Evolutionary conservation across 2,329 filamentous ascomycete species (phyloP), one percentile per base, ranked within the genome.

Genomic region (Didymella lethalis): DNA sequence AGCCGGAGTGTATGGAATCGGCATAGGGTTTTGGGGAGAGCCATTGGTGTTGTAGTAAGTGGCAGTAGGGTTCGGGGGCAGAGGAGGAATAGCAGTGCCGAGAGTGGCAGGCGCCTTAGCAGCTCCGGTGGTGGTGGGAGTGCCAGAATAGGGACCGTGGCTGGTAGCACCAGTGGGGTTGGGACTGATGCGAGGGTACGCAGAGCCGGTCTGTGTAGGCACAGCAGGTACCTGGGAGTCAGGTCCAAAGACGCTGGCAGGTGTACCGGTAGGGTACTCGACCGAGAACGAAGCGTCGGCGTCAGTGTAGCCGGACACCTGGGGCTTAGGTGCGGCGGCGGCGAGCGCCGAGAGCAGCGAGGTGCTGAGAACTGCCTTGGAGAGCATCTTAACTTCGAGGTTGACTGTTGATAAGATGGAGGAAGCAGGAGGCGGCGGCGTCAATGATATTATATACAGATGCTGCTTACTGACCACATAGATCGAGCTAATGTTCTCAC

Each of bases 41-140:
- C 92, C 92, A 65, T 93, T 84, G 7, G 87, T 85, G 10, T 89
- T 89, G 73, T 95, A 95, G 47, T 85, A 85, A 36, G 86, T 89
- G 4, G 88, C 88, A 7, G 84, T 86, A 0, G 84, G 82, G 29
- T 84, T 83, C 0, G 88, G 82, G 11, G 87, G 86, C 0, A 84
- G 73, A 0, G 84, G 79, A 0, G 84, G 77, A 48, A 94, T 84
- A 1, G 84, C 84, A 0, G 85, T 75, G 0, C 85, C 87, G 0
- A 88, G 62, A 0, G 87, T 82, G 0, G 78, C 79, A 3, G 72
- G 67, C 32, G 84, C 89, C 7, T 82, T 84, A 2, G 90, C 75
- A 23, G 90, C 91, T 4, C 91, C 91, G 0, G 86, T 92, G 0
- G 86, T 90, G 0, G 88, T 90, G 0, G 88, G 78, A 0, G 84